These are phyloP conservation scores for Candida pseudofarinosa DNA, from an alignment of 805 yeast genomes.

Conservation along the genomic window DNA sequence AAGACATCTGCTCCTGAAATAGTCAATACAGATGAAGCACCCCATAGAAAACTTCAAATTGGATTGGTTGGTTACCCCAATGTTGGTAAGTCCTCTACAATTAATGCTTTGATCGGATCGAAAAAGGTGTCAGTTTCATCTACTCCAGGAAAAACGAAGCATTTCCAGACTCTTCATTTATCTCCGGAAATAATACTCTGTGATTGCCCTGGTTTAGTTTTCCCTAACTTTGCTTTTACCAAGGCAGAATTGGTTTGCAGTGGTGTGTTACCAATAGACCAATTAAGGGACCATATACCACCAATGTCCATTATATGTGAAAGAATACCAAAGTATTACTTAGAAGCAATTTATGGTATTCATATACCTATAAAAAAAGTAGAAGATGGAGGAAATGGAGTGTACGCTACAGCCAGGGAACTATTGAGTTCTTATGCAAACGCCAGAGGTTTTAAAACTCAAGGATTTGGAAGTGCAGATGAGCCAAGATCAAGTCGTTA, in stretches of 20 bases:
- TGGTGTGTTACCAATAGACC: constrained; percentile 98
- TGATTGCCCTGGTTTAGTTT: constrained; percentile 99
- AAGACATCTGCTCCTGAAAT: constrained; percentile 70
- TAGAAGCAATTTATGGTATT: constrained; percentile 93
- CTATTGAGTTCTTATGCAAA: constrained; percentile 87
- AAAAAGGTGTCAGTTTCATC: constrained; percentile 97
- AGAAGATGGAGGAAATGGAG: constrained; percentile 86
- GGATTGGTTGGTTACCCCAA: constrained; percentile 98
- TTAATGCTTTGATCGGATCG: constrained; percentile 92
- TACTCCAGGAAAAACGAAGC: constrained; percentile 98
- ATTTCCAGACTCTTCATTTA: constrained; percentile 91
- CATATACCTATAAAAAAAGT: constrained; percentile 69
- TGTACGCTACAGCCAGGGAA: constrained; percentile 81
- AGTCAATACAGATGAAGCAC: constrained; percentile 53
- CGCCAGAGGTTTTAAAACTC: constrained; percentile 96
- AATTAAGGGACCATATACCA: constrained; percentile 85
- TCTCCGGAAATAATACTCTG: constrained; percentile 82
- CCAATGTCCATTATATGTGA: constrained; percentile 83
- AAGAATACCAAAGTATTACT: constrained; percentile 80
- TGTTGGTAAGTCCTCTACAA: constrained; percentile 89
- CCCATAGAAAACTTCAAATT: constrained; percentile 66
- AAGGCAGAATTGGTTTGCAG: constrained; percentile 96
- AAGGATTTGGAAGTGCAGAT: constrained; percentile 96
- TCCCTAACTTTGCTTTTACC: constrained; percentile 95
- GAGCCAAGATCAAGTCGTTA: constrained; percentile 92